phyloP scores from a whole-genome alignment of 1,284 basidiomycete genomes.

The Leccinum pachyderme region DNA sequence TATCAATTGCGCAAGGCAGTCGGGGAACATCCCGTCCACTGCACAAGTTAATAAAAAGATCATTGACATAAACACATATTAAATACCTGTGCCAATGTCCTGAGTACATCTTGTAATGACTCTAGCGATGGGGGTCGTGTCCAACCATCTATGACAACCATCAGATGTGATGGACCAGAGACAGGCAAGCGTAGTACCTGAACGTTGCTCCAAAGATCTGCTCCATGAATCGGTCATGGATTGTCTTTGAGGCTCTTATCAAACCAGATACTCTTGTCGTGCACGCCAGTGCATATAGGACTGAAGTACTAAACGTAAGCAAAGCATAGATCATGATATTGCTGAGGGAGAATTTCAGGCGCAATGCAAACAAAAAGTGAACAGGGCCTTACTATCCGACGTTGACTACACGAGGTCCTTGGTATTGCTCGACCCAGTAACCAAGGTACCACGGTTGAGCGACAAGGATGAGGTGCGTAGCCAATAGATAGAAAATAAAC shows the following conservation, averaged over 20 bases:
- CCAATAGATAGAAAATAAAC: slow-evolving; percentile 29
- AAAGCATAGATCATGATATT: slow-evolving; percentile 3
- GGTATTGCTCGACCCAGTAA: slow-evolving; percentile 51
- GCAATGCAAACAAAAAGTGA: not conserved
- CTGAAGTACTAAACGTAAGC: not conserved
- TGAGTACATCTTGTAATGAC: slow-evolving; percentile 22
- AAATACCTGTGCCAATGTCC: slow-evolving; percentile 20
- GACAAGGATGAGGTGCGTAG: slow-evolving; percentile 26
- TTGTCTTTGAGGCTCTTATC: slow-evolving; percentile 53
- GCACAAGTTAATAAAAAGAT: slow-evolving; percentile 4
- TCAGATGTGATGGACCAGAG: not conserved
- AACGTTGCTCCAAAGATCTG: slow-evolving; percentile 57
- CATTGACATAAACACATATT: slow-evolving; percentile 1
- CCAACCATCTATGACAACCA: slow-evolving; percentile 38
- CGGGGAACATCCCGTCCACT: slow-evolving; percentile 10
- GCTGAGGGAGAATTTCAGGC: not conserved
- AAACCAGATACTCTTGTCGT: slow-evolving; percentile 37
- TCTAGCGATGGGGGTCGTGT: slow-evolving; percentile 36
- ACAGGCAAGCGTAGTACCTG: slow-evolving; percentile 22
- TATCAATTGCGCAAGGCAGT: not conserved
- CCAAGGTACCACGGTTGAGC: slow-evolving; percentile 53
- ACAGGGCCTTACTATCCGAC: slow-evolving; percentile 29
- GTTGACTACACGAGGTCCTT: slow-evolving; percentile 30
- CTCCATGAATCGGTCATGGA: slow-evolving; percentile 58
- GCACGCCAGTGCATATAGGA: slow-evolving; percentile 2